phyloP scores from a whole-genome alignment of 129 eudicot species.

The Glebionis coronaria region DNA sequence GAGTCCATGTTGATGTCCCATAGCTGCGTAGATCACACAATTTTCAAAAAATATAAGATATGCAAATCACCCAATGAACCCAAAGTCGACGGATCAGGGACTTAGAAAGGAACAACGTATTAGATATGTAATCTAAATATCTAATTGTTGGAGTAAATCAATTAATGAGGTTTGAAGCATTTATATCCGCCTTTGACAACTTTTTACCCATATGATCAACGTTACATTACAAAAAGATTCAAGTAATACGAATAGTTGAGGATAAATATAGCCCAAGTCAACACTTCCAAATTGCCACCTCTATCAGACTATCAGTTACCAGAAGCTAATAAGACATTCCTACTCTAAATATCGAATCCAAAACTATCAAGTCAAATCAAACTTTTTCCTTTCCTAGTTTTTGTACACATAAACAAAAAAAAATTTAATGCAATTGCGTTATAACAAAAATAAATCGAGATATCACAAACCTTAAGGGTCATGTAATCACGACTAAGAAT shows the following conservation, averaged over 20 bases:
- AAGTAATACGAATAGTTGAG: background rate
- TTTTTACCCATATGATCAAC: background rate
- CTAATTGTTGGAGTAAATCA: background rate
- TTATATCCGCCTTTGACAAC: background rate
- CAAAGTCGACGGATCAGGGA: background rate
- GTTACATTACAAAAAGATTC: background rate
- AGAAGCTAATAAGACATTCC: constrained; percentile 10
- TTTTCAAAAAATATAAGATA: constrained; percentile 9
- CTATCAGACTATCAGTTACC: background rate
- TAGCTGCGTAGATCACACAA: constrained; percentile 48
- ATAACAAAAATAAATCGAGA: constrained; percentile 3
- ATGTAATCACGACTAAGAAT: constrained; percentile 96
- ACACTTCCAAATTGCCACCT: background rate
- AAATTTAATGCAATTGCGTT: background rate
- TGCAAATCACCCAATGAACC: background rate
- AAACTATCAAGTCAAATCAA: too few relatives aligned
- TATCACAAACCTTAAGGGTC: constrained; percentile 84
- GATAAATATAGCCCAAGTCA: background rate
- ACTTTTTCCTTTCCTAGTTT: background rate
- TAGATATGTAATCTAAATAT: background rate
- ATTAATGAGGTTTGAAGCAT: background rate
- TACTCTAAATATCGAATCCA: background rate
- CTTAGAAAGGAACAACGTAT: too few relatives aligned
- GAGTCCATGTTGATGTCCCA: constrained; percentile 99
- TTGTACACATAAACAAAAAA: constrained; percentile 9